These are phyloP conservation scores for Saturnispora saitoi DNA, from an alignment of 805 yeast genomes.

Conservation along the genomic window DNA sequence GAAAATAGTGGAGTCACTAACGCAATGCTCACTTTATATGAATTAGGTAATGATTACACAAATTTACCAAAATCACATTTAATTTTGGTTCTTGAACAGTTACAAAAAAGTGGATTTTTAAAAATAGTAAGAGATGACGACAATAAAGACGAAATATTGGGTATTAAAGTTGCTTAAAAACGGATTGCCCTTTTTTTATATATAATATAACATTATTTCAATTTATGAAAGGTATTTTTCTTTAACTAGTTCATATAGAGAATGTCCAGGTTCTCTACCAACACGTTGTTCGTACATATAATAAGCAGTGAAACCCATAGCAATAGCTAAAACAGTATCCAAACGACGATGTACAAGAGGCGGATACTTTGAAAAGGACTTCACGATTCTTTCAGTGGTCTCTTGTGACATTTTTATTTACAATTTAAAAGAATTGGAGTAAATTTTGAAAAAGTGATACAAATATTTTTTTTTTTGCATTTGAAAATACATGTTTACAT, in stretches of 20 bases:
- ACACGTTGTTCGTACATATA: constrained; percentile 53
- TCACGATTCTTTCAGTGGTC: background rate
- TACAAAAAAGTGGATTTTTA: constrained; percentile 19
- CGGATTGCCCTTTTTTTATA: background rate
- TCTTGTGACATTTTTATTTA: background rate
- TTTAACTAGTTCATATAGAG: constrained; percentile 40
- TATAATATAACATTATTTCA: background rate
- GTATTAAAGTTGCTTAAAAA: constrained; percentile 7
- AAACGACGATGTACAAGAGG: constrained; percentile 30
- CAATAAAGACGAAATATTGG: constrained; percentile 2
- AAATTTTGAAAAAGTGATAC: no score
- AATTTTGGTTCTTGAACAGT: constrained; percentile 40
- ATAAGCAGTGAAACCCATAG: constrained; percentile 56
- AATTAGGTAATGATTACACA: constrained; percentile 14
- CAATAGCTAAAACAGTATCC: constrained; percentile 60
- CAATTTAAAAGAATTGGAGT: background rate
- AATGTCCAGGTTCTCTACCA: constrained; percentile 51
- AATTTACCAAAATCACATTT: constrained; percentile 10
- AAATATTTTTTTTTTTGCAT: no score
- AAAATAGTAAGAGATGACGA: constrained; percentile 2
- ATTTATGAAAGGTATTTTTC: constrained; percentile 11
- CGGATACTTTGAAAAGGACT: constrained; percentile 6
- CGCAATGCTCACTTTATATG: constrained; percentile 7
- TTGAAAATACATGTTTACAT: background rate
- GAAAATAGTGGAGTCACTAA: constrained; percentile 1